These are phyloP conservation scores for Yamadazyma atmosphaerica DNA, from an alignment of 1,139 yeast species.

Conservation along the genomic window DNA sequence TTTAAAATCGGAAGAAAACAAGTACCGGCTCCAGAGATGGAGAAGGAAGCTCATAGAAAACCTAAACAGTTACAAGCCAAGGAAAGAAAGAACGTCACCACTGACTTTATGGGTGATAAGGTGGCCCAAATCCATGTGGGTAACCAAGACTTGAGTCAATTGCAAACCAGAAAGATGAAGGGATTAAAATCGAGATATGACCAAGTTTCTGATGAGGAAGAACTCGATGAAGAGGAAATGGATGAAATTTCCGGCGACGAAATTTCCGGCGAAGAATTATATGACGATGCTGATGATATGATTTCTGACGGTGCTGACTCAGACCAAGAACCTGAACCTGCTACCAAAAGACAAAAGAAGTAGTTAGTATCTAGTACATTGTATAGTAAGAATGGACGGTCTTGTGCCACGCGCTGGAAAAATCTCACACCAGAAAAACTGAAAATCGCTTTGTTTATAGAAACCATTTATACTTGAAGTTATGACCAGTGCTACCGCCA, in stretches of 20 bases:
- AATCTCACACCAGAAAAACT: too few species aligned
- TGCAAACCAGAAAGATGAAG: constrained; percentile 98
- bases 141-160: constrained; percentile 83
- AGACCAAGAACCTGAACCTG: constrained; percentile 29
- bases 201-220: constrained; percentile 60
- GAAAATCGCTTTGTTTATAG: too few species aligned
- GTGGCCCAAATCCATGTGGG: constrained; percentile 96
- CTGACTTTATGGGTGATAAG: constrained; percentile 93
- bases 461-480: too few species aligned
- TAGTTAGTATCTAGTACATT: neutral
- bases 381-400: too few species aligned
- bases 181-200: constrained; percentile 88
- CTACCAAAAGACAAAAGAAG: constrained; percentile 29
- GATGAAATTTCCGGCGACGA: constrained; percentile 27
- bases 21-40: constrained; percentile 84
- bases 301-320: constrained; percentile 20
- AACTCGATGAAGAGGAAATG: constrained; percentile 31
- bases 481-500: too few species aligned
- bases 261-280: constrained; percentile 29
- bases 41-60: constrained; percentile 80
- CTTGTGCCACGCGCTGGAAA: too few species aligned
- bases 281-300: constrained; percentile 3
- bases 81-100: constrained; percentile 85
- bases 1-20: constrained; percentile 88
- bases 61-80: constrained; percentile 83